These are phyloP conservation scores for Malassezia dermatis DNA, from an alignment of 1,284 basidiomycete genomes.

Conservation along the genomic window DNA sequence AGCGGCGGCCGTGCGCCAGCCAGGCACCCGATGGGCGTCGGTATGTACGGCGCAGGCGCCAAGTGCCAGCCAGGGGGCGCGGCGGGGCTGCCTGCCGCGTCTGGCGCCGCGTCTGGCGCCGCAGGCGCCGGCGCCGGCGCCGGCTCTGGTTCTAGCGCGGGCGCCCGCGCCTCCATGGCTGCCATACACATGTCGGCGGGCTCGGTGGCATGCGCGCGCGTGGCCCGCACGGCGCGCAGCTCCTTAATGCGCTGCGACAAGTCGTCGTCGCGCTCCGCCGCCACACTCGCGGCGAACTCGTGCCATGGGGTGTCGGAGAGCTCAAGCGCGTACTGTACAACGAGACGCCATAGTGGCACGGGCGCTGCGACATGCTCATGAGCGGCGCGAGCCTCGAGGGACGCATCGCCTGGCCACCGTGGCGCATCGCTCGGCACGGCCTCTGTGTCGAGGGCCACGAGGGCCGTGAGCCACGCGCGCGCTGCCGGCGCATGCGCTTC, in stretches of 20 bases:
- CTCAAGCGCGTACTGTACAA: constrained; percentile 4
- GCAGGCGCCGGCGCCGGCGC: neutral
- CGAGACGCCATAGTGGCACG: neutral
- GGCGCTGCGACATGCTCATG: neutral
- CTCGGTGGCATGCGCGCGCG: neutral
- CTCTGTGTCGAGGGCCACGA: neutral
- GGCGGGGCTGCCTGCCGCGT: neutral
- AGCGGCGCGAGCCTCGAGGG: neutral
- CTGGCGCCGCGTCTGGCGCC: neutral
- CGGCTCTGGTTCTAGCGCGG: neutral
- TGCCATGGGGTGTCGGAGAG: neutral
- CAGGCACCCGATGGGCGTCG: constrained; percentile 17
- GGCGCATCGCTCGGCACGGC: constrained; percentile 2
- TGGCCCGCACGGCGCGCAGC: neutral
- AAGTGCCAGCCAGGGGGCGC: constrained; percentile 6
- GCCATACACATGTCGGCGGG: neutral
- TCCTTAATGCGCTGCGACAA: neutral
- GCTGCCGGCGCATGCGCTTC: neutral
- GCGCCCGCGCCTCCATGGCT: constrained; percentile 9
- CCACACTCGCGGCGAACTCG: neutral
- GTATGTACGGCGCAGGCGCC: neutral
- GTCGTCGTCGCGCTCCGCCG: neutral
- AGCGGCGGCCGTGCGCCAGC: neutral
- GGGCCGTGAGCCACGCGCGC: constrained; percentile 6
- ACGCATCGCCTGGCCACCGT: constrained; percentile 3